A percentile compares a stretch with the other conserved stretches of the same genome.
Conservation (phyloP, 805 yeast species). For the Nakazawaea wyomingensis region DNA sequence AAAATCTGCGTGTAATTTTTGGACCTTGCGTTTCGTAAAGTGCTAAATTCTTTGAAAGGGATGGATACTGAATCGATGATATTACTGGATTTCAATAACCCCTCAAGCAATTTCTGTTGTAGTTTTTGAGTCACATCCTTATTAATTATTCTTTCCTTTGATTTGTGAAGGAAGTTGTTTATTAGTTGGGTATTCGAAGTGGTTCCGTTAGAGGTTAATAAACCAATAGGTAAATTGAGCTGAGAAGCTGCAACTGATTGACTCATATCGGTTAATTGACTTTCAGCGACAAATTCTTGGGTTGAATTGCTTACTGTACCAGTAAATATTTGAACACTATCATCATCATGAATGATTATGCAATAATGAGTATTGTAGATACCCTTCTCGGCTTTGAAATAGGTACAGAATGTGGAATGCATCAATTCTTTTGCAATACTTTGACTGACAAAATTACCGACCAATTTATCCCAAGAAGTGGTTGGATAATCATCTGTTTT, state of each 20-base stretch:
- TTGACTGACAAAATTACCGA: background rate
- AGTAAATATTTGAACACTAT: too few species aligned
- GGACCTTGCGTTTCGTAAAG: slow-evolving; percentile 13
- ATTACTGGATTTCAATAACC: slow-evolving; percentile 5
- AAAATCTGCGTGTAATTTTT: slow-evolving; percentile 20
- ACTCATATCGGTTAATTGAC: too few species aligned
- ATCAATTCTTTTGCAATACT: background rate
- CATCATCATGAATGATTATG: too few species aligned
- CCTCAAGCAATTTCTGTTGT: slow-evolving; percentile 15
- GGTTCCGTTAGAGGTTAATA: too few species aligned
- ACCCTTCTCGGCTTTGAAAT: background rate
- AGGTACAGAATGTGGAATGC: background rate
- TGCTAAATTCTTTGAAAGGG: slow-evolving; percentile 12
- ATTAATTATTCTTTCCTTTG: background rate
- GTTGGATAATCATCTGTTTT: background rate
- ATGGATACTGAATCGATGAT: background rate
- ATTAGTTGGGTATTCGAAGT: too few species aligned
- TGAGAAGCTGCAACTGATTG: too few species aligned
- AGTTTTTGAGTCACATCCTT: background rate
- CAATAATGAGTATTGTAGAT: too few species aligned
- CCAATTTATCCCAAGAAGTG: background rate
- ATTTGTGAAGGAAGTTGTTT: too few species aligned
- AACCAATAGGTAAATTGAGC: too few species aligned
- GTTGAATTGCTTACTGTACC: too few species aligned
- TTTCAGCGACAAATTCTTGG: too few species aligned